Base-by-base conservation (phyloP, 2,329 filamentous ascomycete genomes). In the Microcyclospora pomicola region DNA sequence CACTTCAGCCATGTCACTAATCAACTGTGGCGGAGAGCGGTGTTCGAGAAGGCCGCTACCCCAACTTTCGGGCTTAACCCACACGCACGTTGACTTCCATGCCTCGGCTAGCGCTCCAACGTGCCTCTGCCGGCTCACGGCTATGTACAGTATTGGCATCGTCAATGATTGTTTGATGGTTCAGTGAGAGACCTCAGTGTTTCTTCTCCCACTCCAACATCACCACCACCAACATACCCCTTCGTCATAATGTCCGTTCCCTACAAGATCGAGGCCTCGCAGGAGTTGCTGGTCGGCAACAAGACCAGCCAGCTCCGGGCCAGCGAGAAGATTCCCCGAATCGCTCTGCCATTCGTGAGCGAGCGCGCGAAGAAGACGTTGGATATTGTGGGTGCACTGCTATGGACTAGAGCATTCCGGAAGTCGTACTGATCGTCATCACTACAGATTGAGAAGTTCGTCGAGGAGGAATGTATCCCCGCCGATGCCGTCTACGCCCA, bases 391-490 rank as follows among this genome's bases (percentile, higher is more conserved):
- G 37, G 61, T 48, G 13, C 29, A 10, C 6, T n/a, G 10, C 15
- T 39, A 11, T 35, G 15, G 5, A 12, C 15, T 12, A 11, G 10
- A 41, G 14, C 3, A 12, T 31, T 9, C 14, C 30, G 5, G 14
- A 31, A 9, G 12, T n/a, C 30, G 4, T 31, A 9, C 12, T 15
- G 12, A 15, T 13, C n/a, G n/a, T 31, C 4, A 2, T 30, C 10
- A 5, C 9, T 10, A 9, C 43, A 46, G 45, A 41, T 98, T 49
- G 84, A 88, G 68, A 85, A 86, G 62, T 98, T 98, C 54, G 91
- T 98, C 51, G 83, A 96, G 59, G 87, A 94, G 63, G 87, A 94
- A 69, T 98, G 67, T 49, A 68, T 71, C 40, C 67, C 67, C 43
- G 82, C 84, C 59, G 88, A 96, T 56, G 68, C 80, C 40, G 73